A percentile compares a stretch with the other conserved stretches of the same genome.
phyloP scores from a whole-genome alignment of 352 stramenopile species.

The Pythium grandisporangium region DNA sequence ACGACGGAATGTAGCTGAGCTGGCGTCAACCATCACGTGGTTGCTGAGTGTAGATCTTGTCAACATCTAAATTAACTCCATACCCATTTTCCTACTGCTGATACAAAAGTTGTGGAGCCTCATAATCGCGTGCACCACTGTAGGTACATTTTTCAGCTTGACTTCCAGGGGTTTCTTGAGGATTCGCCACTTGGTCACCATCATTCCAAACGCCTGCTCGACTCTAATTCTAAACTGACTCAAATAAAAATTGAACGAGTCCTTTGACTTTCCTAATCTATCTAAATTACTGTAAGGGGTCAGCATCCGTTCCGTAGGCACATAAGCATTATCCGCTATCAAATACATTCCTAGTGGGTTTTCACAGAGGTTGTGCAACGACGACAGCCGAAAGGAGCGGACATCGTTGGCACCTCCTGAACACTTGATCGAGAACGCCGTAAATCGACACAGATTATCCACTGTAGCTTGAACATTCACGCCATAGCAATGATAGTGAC shows the following conservation, averaged over 20 bases:
- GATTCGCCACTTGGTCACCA: slow-evolving; percentile 2
- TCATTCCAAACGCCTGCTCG: slow-evolving; percentile 1
- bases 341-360: neutral
- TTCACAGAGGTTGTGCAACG: neutral
- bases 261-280: neutral
- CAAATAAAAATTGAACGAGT: slow-evolving; percentile 1
- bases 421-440: neutral
- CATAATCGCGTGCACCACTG: neutral
- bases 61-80: too few relatives aligned
- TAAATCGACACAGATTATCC: neutral
- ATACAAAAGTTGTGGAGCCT: slow-evolving; percentile 2
- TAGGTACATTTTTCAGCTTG: neutral
- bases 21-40: too few relatives aligned
- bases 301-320: neutral
- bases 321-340: slow-evolving; percentile 1
- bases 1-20: too few relatives aligned
- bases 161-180: neutral
- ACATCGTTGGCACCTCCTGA: slow-evolving; percentile 1
- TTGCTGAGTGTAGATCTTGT: too few relatives aligned
- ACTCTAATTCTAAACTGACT: slow-evolving; percentile 2
- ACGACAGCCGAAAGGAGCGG: neutral
- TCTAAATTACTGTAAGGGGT: slow-evolving; percentile 3
- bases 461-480: slow-evolving; percentile 2
- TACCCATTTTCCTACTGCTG: too few relatives aligned
- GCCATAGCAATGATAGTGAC: slow-evolving; percentile 1